Conservation (phyloP, 2,329 filamentous ascomycete genomes). For the Ophiostoma angusticollis region DNA sequence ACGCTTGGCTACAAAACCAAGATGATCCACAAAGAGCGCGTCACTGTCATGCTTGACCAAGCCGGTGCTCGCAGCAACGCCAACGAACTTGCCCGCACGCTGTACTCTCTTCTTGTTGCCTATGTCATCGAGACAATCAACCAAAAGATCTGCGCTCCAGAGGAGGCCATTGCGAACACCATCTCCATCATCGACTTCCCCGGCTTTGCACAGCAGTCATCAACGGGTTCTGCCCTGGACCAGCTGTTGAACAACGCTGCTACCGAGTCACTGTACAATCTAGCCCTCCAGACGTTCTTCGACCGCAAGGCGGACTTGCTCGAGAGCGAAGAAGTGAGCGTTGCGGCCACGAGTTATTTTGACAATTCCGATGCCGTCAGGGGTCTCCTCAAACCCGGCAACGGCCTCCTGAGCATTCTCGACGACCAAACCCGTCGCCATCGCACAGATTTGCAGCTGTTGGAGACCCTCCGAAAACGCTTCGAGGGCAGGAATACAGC, state of each 20-base stretch:
- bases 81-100: slow-evolving; percentile 80
- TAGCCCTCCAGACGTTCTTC: slow-evolving; percentile 91
- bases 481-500: slow-evolving; percentile 92
- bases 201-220: slow-evolving; percentile 73
- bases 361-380: slow-evolving; percentile 93
- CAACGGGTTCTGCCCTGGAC: slow-evolving; percentile 76
- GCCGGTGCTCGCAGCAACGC: slow-evolving; percentile 81
- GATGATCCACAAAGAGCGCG: slow-evolving; percentile 87
- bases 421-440: slow-evolving; percentile 91
- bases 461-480: slow-evolving; percentile 81
- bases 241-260: slow-evolving; percentile 93
- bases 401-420: slow-evolving; percentile 83
- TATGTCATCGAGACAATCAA: slow-evolving; percentile 92
- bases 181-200: slow-evolving; percentile 94
- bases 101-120: slow-evolving; percentile 88
- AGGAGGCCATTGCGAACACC: slow-evolving; percentile 85
- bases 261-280: slow-evolving; percentile 82
- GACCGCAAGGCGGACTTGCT: slow-evolving; percentile 86
- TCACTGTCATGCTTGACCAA: slow-evolving; percentile 97
- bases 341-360: slow-evolving; percentile 90
- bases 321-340: slow-evolving; percentile 83
- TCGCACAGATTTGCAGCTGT: slow-evolving; percentile 74
- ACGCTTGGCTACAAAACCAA: slow-evolving; percentile 94
- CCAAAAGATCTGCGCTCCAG: slow-evolving; percentile 71
- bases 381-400: slow-evolving; percentile 80